phyloP scores from a whole-genome alignment of 2,329 filamentous ascomycete species.

The Monilinia fructicola region DNA sequence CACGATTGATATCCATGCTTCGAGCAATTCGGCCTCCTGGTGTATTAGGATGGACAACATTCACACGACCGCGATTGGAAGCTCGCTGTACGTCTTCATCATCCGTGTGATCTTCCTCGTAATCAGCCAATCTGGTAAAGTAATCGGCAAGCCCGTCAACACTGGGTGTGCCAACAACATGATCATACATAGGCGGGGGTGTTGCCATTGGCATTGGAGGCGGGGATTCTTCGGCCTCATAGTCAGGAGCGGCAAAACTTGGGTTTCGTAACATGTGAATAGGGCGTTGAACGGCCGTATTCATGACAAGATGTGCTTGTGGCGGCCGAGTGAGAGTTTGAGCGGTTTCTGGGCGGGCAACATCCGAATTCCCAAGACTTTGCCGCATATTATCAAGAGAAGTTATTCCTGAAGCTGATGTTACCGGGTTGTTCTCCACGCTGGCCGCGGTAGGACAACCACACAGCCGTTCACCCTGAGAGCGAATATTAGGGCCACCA shows the following conservation, averaged over 20 bases:
- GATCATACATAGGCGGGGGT: slow-evolving; percentile 68
- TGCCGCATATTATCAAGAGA: slow-evolving; percentile 45
- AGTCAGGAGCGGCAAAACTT: slow-evolving; percentile 69
- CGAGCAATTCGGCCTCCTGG: slow-evolving; percentile 39
- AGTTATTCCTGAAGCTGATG: slow-evolving; percentile 48
- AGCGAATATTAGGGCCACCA: slow-evolving; percentile 43
- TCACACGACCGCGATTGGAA: slow-evolving; percentile 38
- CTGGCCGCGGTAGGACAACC: slow-evolving; percentile 62
- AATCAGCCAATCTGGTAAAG: slow-evolving; percentile 54
- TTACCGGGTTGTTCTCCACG: slow-evolving; percentile 33
- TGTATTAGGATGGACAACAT: slow-evolving; percentile 39
- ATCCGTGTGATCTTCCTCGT: slow-evolving; percentile 37
- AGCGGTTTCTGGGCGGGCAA: slow-evolving; percentile 26
- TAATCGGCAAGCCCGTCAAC: slow-evolving; percentile 65
- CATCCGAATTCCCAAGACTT: not conserved
- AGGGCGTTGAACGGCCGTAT: slow-evolving; percentile 43
- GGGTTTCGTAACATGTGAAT: slow-evolving; percentile 69
- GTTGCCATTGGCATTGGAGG: slow-evolving; percentile 68
- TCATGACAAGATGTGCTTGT: slow-evolving; percentile 48
- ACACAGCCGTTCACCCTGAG: slow-evolving; percentile 49
- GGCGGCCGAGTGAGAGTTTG: slow-evolving; percentile 45
- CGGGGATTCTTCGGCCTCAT: slow-evolving; percentile 67
- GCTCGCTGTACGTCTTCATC: slow-evolving; percentile 36
- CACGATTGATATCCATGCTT: slow-evolving; percentile 41
- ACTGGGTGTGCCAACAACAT: slow-evolving; percentile 55